A percentile compares a stretch with the other conserved stretches of the same genome.
Evolutionary conservation across 345 rosid species (phyloP).

Genomic region (Gossypium longicalyx): DNA sequence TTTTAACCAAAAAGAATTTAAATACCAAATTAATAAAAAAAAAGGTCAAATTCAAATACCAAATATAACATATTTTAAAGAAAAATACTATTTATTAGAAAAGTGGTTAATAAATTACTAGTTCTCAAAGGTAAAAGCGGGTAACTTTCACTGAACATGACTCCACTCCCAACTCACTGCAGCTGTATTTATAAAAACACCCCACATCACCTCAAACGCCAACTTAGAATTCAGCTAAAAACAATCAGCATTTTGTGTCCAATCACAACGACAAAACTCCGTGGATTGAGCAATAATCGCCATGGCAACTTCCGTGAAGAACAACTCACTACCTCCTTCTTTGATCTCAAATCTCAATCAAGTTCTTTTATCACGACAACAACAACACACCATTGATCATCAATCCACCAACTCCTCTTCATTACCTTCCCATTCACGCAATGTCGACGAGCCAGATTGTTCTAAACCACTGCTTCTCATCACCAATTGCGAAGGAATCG

Average conservation of each 20-base stretch:
- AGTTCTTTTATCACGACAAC: slow-evolving; percentile 24
- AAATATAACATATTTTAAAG: too few species aligned
- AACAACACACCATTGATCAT: slow-evolving; percentile 8
- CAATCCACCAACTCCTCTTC: slow-evolving; percentile 1
- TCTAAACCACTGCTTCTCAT: slow-evolving; percentile 24
- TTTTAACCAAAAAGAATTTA: too few species aligned
- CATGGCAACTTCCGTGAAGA: slow-evolving; percentile 26
- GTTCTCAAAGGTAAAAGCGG: too few species aligned
- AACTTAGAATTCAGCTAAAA: not conserved
- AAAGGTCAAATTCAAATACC: too few species aligned
- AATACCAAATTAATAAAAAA: too few species aligned
- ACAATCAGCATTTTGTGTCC: too few species aligned
- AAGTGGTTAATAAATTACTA: too few species aligned
- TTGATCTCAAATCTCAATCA: slow-evolving; percentile 34
- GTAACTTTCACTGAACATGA: too few species aligned
- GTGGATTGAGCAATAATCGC: not conserved
- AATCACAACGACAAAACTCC: not conserved
- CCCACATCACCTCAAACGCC: not conserved
- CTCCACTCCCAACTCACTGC: not conserved
- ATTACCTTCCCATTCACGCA: not conserved
- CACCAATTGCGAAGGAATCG: slow-evolving; percentile 40
- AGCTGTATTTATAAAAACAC: not conserved
- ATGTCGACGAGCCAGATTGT: not conserved
- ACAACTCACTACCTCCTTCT: slow-evolving; percentile 32
- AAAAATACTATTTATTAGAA: too few species aligned